Conservation (phyloP, 805 yeast genomes). For the Myxozyma kluyveri region DNA sequence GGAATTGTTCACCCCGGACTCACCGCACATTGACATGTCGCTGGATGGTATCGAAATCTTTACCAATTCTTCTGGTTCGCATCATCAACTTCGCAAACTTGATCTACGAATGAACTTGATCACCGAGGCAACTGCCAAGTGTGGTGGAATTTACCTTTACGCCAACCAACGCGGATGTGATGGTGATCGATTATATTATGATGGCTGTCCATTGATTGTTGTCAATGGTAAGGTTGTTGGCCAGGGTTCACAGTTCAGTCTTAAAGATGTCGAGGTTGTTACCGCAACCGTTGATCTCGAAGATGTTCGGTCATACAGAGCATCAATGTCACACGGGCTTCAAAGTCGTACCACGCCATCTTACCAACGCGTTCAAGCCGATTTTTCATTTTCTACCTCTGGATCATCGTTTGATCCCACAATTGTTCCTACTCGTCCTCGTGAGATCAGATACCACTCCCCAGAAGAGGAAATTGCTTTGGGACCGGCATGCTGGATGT, state of each 20-base stretch:
- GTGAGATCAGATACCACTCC: slow-evolving; percentile 57
- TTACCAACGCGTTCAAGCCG: slow-evolving; percentile 59
- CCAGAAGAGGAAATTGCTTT: slow-evolving; percentile 97
- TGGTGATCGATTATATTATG: slow-evolving; percentile 94
- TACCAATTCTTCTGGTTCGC: slow-evolving; percentile 96
- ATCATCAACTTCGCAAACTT: slow-evolving; percentile 89
- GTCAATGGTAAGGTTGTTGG: slow-evolving; percentile 90
- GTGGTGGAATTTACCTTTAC: slow-evolving; percentile 93
- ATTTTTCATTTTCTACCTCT: slow-evolving; percentile 56
- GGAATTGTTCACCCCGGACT: slow-evolving; percentile 92
- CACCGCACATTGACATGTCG: slow-evolving; percentile 90
- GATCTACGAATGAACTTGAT: slow-evolving; percentile 81
- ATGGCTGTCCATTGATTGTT: slow-evolving; percentile 93
- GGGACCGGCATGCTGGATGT: slow-evolving; percentile 99
- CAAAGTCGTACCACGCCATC: slow-evolving; percentile 50
- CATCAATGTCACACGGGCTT: slow-evolving; percentile 69
- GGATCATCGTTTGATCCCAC: slow-evolving; percentile 58
- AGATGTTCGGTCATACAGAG: slow-evolving; percentile 81
- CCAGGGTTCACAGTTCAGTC: slow-evolving; percentile 87
- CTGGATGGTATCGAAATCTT: slow-evolving; percentile 96
- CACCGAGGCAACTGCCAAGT: slow-evolving; percentile 87
- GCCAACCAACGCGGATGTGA: slow-evolving; percentile 98
- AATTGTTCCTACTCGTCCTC: slow-evolving; percentile 55
- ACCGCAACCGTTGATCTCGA: slow-evolving; percentile 94
- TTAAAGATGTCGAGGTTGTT: slow-evolving; percentile 89